Percentiles rank a stretch among this genome's conserved stretches.
Conservation (phyloP, 1,284 basidiomycete genomes). For the Laetiporus sulphureus region DNA sequence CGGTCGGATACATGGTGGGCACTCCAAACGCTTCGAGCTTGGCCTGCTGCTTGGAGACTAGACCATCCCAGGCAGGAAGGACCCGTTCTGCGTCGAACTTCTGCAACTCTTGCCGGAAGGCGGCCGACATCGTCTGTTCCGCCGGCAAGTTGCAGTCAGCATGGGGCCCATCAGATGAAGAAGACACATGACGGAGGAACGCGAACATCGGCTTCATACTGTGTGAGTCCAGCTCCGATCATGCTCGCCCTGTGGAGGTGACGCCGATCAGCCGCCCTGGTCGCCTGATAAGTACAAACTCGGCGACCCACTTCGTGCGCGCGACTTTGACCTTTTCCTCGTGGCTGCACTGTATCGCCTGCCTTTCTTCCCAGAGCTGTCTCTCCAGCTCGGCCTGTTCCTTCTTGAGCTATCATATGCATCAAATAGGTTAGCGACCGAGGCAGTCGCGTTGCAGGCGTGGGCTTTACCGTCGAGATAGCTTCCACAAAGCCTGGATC, state of each 20-base stretch:
- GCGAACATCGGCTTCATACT: constrained; percentile 63
- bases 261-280: constrained; percentile 1
- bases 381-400: constrained; percentile 64
- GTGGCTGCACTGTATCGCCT: constrained; percentile 51
- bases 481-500: constrained; percentile 40
- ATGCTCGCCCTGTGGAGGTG: constrained; percentile 43
- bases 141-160: constrained; percentile 5
- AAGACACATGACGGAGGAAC: constrained; percentile 31
- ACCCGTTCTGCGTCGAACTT: constrained; percentile 61
- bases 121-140: constrained; percentile 50
- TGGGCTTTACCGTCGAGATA: constrained; percentile 40
- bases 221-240: constrained; percentile 55
- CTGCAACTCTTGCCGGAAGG: constrained; percentile 54
- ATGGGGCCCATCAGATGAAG: constrained; percentile 7
- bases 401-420: constrained; percentile 39
- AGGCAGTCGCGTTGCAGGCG: not conserved
- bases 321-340: constrained; percentile 63
- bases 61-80: constrained; percentile 65
- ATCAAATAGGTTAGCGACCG: not conserved
- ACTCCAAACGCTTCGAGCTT: constrained; percentile 52
- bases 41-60: constrained; percentile 63
- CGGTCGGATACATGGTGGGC: constrained; percentile 63
- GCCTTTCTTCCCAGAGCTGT: constrained; percentile 57
- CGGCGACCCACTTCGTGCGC: constrained; percentile 49
- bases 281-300: not conserved